Percentiles rank a stretch among this genome's conserved stretches.
Conservation (phyloP, 345 rosid genomes). For the Eucalyptus curtisii region DNA sequence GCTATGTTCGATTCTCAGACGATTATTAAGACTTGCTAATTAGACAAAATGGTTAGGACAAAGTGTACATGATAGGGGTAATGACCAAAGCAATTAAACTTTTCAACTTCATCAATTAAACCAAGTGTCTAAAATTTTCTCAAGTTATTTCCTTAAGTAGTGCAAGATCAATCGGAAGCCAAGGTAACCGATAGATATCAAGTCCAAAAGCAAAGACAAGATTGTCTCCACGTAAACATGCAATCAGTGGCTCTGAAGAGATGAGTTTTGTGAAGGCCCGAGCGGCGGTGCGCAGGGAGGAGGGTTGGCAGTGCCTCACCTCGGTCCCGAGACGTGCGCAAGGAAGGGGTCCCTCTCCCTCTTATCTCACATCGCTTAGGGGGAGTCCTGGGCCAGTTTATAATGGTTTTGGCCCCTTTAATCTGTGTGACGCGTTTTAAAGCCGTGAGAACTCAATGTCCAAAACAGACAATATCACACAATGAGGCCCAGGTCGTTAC, state of each 20-base stretch:
- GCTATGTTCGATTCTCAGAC: not conserved
- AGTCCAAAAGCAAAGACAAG: not conserved
- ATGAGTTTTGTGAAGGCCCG: too few species aligned
- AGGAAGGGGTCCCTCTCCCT: too few species aligned
- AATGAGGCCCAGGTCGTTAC: too few species aligned
- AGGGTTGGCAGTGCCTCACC: too few species aligned
- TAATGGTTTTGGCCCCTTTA: too few species aligned
- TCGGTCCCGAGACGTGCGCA: too few species aligned
- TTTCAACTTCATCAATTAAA: not conserved
- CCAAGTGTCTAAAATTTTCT: not conserved
- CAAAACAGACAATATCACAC: too few species aligned
- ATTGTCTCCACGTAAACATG: not conserved
- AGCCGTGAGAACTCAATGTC: too few species aligned
- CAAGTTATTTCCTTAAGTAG: not conserved
- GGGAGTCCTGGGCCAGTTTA: too few species aligned
- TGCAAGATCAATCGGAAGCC: not conserved
- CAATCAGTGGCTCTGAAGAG: not conserved
- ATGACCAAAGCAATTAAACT: not conserved
- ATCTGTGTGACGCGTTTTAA: too few species aligned
- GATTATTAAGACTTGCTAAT: not conserved
- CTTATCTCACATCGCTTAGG: too few species aligned
- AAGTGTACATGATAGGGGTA: not conserved
- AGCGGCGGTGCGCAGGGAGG: too few species aligned
- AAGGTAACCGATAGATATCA: not conserved
- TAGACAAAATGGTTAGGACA: not conserved